These are phyloP conservation scores for Lentinus tigrinus DNA, from an alignment of 768 basidiomycete species.

Conservation along the genomic window DNA sequence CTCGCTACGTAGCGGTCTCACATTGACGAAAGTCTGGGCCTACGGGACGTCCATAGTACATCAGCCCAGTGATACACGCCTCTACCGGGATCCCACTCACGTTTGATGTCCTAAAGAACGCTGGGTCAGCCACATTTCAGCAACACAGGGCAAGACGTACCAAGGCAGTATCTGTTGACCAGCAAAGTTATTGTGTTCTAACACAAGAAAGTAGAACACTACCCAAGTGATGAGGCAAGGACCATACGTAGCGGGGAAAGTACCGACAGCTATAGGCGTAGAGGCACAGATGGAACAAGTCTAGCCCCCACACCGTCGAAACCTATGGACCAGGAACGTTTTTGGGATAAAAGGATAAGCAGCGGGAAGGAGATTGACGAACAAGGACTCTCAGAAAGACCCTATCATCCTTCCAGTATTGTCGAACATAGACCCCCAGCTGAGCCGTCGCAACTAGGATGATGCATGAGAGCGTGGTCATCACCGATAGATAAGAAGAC, in stretches of 20 bases:
- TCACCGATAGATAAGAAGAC: not conserved
- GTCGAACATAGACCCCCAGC: not conserved
- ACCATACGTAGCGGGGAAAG: too few species aligned
- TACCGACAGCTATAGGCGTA: not conserved
- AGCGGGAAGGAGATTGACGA: too few species aligned
- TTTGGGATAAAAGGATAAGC: too few species aligned
- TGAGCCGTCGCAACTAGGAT: not conserved
- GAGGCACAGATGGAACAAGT: not conserved
- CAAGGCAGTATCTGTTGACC: too few species aligned
- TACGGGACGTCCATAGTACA: not conserved
- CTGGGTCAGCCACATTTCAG: not conserved
- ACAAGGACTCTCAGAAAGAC: too few species aligned
- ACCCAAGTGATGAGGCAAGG: too few species aligned
- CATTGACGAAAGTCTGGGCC: not conserved
- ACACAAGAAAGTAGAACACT: not conserved
- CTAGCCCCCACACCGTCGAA: not conserved
- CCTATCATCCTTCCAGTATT: not conserved
- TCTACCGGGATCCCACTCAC: not conserved
- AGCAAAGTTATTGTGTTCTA: not conserved
- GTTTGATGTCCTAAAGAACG: not conserved
- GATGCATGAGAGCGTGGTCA: too few species aligned
- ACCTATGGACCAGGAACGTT: not conserved
- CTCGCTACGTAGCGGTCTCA: not conserved
- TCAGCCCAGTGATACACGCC: too few species aligned
- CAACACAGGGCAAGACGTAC: not conserved